A percentile compares a stretch with the other conserved stretches of the same genome.
Evolutionary conservation across 768 basidiomycete genomes (phyloP).

Genomic region (Suillus brevipes): DNA sequence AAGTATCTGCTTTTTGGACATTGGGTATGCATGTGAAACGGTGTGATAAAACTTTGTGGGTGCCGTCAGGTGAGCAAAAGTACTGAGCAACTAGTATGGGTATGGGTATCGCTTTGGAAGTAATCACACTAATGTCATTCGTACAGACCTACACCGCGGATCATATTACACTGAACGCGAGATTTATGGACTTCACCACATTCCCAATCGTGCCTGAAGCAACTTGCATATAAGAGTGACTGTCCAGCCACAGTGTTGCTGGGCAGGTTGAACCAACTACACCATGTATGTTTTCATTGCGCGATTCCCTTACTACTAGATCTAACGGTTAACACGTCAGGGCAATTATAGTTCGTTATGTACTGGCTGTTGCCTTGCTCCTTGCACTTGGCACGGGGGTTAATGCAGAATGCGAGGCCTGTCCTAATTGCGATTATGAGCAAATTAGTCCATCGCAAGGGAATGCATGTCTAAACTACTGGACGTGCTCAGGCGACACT

Average conservation of each 20-base stretch:
- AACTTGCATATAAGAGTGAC: not conserved
- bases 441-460: not conserved
- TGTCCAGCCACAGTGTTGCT: not conserved
- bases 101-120: not conserved
- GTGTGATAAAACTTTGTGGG: not conserved
- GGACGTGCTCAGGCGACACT: conserved; percentile 2
- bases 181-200: not conserved
- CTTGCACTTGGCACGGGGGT: not conserved
- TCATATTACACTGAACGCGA: not conserved
- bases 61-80: not conserved
- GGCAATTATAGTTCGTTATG: not conserved
- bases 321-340: not conserved
- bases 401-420: not conserved
- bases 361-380: not conserved
- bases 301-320: not conserved
- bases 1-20: not conserved
- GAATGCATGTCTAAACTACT: conserved; percentile 1
- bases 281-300: not conserved
- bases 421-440: conserved; percentile 4
- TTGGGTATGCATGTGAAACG: not conserved
- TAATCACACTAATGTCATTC: not conserved
- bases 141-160: not conserved
- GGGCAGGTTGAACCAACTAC: not conserved
- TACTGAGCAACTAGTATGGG: not conserved
- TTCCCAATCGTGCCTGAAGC: not conserved